A percentile compares a stretch with the other conserved stretches of the same genome.
phyloP scores from a whole-genome alignment of 345 rosid species.

The Eucalyptus polybractea region DNA sequence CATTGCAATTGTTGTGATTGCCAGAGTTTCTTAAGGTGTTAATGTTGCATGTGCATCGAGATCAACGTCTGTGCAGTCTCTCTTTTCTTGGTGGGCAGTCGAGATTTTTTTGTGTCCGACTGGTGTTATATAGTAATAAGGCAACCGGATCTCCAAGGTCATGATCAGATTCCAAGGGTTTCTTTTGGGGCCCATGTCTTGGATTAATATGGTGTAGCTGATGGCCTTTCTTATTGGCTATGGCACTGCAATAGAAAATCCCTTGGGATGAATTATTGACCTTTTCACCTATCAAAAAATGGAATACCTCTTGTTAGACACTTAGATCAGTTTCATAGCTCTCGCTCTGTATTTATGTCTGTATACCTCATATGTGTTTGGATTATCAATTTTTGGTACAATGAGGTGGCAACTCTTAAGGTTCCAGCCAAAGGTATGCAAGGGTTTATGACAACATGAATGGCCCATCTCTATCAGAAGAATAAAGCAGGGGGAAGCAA shows the following conservation, averaged over 20 bases:
- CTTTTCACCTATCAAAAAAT: background rate
- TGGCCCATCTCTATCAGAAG: background rate
- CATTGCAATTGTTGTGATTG: background rate
- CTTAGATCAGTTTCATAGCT: too few relatives aligned
- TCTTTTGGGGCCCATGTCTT: background rate
- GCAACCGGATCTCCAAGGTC: background rate
- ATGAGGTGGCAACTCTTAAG: background rate
- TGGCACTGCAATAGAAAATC: background rate
- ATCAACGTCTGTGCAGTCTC: background rate
- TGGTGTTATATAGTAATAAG: background rate
- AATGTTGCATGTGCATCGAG: background rate
- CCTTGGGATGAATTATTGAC: background rate
- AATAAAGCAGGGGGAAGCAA: background rate
- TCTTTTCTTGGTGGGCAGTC: background rate
- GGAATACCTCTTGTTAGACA: background rate
- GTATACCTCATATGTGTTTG: too few relatives aligned
- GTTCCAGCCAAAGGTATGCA: background rate
- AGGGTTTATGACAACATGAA: background rate
- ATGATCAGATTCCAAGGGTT: background rate
- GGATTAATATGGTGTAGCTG: background rate
- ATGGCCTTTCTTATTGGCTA: background rate
- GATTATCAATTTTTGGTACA: background rate
- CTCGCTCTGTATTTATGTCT: background rate
- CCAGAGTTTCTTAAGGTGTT: background rate
- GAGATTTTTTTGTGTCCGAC: background rate